Evolutionary conservation across 768 basidiomycete species (phyloP).

Genomic region (Boletus vinaceobasis): DNA sequence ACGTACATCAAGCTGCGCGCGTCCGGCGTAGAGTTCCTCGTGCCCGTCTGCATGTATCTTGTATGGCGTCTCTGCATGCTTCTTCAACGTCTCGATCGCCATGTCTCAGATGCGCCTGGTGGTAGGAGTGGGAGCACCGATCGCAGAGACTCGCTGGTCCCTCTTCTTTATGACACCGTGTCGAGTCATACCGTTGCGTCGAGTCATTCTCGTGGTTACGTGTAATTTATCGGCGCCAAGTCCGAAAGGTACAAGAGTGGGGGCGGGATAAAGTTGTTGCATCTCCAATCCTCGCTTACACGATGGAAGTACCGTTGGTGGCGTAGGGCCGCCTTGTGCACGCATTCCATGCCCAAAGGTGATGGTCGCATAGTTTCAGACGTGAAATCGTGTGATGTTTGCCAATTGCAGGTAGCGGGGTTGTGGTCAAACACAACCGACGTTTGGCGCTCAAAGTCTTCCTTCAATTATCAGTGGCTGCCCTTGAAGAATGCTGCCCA

Average conservation of each 20-base stretch:
- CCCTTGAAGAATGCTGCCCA: neutral
- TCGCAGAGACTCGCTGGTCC: neutral
- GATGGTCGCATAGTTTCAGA: too few relatives aligned
- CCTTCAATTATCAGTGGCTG: neutral
- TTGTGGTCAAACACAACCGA: too few relatives aligned
- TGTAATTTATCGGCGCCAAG: neutral
- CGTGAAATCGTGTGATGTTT: too few relatives aligned
- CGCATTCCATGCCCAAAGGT: too few relatives aligned
- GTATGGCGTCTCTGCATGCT: too few relatives aligned
- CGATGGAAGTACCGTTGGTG: too few relatives aligned
- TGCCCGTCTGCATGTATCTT: neutral
- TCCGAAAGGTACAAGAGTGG: neutral
- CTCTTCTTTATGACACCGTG: neutral
- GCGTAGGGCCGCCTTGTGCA: too few relatives aligned
- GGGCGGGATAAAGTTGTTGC: too few relatives aligned
- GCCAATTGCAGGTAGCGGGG: too few relatives aligned
- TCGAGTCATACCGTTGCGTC: too few relatives aligned
- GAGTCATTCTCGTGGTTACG: neutral
- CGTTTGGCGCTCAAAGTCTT: neutral
- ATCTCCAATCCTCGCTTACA: too few relatives aligned
- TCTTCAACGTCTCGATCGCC: slow-evolving; percentile 1
- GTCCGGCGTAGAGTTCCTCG: neutral
- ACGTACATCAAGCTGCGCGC: slow-evolving; percentile 21
- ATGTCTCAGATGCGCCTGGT: neutral
- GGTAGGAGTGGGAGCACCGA: neutral